Evolutionary conservation across 441 rosid species (phyloP), one percentile per base, ranked within the genome.

Genomic region (Erodium trifolium): DNA sequence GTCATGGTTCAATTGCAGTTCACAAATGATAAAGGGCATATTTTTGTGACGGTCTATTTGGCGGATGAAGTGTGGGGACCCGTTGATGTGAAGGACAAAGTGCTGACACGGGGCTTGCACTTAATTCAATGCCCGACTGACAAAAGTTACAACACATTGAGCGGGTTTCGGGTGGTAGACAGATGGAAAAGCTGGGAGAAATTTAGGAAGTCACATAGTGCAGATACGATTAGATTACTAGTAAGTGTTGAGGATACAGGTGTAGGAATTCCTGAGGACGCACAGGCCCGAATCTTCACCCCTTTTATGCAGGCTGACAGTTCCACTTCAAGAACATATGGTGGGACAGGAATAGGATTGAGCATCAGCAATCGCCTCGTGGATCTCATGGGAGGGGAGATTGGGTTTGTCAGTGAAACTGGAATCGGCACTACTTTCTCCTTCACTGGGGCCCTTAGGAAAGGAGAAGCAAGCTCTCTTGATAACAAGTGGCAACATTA

Each of bases 231-330:
- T 67, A 82, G 74, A 67, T 70, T 94, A 66, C 84, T 94, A 23
- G 94, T 94, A 60, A 85, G 94, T 10, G 94, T 94, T 67, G 97
- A 94, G 79, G 99, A 94, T 76, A 94, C 99, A 23, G 97, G 99
- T 14, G 85, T 86, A 3, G 97, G 97, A 63, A 94, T 94, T 78
- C 92, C 88, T 55, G 34, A 66, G 9, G 96, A 88, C 4, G 96
- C 96, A 63, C 97, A 94, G 63, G 74, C 68, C 71, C 86, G 86
- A 13, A 92, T 94, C 73, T 94, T 94, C 82, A 90, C 91, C 5
- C 99, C 97, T 68, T 94, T 94, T 74, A 83, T 94, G 90, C 99
- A 94, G 82, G 99, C 96, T 9, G 99, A 94, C 72, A 94, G 99
- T 72, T 94, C 99, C 68, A 94, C 97, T 35, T 94, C 99, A 4